Percentiles rank a stretch among this genome's conserved stretches.
phyloP scores from a whole-genome alignment of 2,329 filamentous ascomycete genomes.

The Fusarium sp. region DNA sequence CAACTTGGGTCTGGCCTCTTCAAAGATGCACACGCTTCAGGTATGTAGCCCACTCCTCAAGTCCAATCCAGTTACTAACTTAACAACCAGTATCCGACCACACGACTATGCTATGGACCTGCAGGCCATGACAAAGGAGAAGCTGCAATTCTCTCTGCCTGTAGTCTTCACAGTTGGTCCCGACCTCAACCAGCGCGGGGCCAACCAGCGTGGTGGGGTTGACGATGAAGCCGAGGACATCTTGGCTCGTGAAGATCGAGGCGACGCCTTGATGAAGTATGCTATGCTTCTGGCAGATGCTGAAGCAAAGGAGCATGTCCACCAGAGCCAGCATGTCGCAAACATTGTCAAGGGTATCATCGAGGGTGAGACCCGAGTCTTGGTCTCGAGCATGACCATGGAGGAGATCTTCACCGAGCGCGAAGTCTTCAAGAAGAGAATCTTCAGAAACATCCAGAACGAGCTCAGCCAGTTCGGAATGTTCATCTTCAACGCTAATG shows the following conservation, averaged over 20 bases:
- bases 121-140: constrained; percentile 90
- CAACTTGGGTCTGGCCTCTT: constrained; percentile 76
- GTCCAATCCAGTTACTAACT: constrained; percentile 4
- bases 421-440: constrained; percentile 80
- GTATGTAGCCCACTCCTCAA: background rate
- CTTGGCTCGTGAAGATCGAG: constrained; percentile 59
- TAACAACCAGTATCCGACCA: constrained; percentile 67
- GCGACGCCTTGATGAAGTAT: constrained; percentile 80
- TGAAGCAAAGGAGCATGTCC: constrained; percentile 50
- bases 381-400: constrained; percentile 92
- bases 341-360: constrained; percentile 92
- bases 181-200: constrained; percentile 71
- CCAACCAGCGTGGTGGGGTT: constrained; percentile 43
- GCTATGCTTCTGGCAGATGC: constrained; percentile 82
- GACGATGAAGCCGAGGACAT: constrained; percentile 31
- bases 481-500: constrained; percentile 77
- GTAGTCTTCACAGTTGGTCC: constrained; percentile 90
- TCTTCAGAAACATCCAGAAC: constrained; percentile 79
- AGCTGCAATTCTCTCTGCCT: constrained; percentile 83
- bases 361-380: constrained; percentile 85
- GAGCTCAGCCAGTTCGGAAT: constrained; percentile 86
- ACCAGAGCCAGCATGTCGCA: constrained; percentile 71
- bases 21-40: constrained; percentile 71
- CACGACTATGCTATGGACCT: constrained; percentile 86
- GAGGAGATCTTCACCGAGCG: constrained; percentile 86